Base-by-base conservation (phyloP, 441 rosid genomes). In the Adansonia gregorii region DNA sequence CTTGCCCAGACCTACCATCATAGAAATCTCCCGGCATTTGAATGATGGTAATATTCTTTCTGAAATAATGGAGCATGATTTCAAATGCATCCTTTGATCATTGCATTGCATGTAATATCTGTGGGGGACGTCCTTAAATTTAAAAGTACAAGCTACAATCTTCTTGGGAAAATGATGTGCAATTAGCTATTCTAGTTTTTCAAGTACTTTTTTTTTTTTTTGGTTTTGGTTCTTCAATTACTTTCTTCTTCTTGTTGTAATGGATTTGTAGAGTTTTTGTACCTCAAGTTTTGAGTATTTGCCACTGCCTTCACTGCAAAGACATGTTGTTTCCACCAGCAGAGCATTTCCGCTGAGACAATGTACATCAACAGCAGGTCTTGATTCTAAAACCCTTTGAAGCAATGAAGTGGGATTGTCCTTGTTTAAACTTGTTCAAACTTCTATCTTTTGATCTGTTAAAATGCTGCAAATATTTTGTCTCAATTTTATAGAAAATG, bases 231-330 rank as follows among this genome's bases (percentile, higher is more conserved):
- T 52, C n/a, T 51, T 69, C 35, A 12, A 4, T 35, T 55, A 12
- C 6, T 54, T 55, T 8, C 12, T 74, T 78, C 24, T 45, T 43
- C 24, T 45, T 49, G 22, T 17, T 43, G 59, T 43, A 39, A 65
- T 78, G 83, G 83, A 82, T 78, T 64, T 84, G 78, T 76, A 67
- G 72, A 77, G 67, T 63, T 76, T 59, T 67, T 27, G 43, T 61
- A 31, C 43, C 24, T 7, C 39, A 6, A 27, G 8, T 12, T 27
- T 61, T 12, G 14, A 27, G 8, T 12, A 12, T 61, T 12, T 27
- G n/a, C 31, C 63, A 24, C 7, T 12, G n/a, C 65, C 35, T 9
- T 39, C 65, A 78, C 75, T 43, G 4, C 39, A 35, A 35, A 75
- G 35, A 77, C 79, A 63, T 27, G 60, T 11, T 59, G 77, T 59